Base-by-base conservation (phyloP, 148 eudicot species). In the Gaultheria prostrata region DNA sequence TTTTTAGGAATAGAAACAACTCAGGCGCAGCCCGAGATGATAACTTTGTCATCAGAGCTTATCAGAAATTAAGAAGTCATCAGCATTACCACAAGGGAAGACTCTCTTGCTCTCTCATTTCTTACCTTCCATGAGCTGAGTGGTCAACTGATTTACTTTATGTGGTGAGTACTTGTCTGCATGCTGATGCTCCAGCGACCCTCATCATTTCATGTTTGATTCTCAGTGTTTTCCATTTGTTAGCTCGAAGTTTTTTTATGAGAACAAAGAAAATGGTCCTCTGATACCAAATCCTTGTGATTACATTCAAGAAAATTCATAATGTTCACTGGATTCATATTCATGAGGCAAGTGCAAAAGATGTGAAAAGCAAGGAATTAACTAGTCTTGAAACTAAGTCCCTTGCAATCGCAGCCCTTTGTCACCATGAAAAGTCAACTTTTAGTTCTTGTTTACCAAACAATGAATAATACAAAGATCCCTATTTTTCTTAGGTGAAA, bases 181-280 rank as follows among this genome's bases (percentile, higher is more conserved):
- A 15, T 24, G 51, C 32, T 51, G 61, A 77, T 78, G 21, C n/a
- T 51, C 80, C 45, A 78, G 80, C 24, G 0, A 78, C 6, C 80
- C 24, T 56, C 13, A 15, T 32, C 32, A 45, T 30, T 78, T 51
- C 30, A 14, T 21, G 32, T 28, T 13, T 30, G 35, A 49, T 11
- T 24, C 17, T 50, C 13, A 77, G 2, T 7, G 12, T 53, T 32
- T 48, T 15, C 20, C n/a, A 28, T 15, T 51, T 78, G 45, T 45
- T 30, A 78, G 65, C 46, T 78, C 17, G 80, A 78, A 78, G 15
- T 51, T 63, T 53, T 78, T 33, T 4, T 78, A 7, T 3, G 45
- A 49, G 65, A 20, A 78, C 65, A 51, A 54, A 78, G 20, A 26
- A 78, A 78, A 49, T 20, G 2, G 77, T 78, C 30, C 65, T 77